Percentiles rank a stretch among this genome's conserved stretches.
These are phyloP conservation scores for Penicillium desertorum DNA, from an alignment of 495 filamentous ascomycete species.

Conservation along the genomic window DNA sequence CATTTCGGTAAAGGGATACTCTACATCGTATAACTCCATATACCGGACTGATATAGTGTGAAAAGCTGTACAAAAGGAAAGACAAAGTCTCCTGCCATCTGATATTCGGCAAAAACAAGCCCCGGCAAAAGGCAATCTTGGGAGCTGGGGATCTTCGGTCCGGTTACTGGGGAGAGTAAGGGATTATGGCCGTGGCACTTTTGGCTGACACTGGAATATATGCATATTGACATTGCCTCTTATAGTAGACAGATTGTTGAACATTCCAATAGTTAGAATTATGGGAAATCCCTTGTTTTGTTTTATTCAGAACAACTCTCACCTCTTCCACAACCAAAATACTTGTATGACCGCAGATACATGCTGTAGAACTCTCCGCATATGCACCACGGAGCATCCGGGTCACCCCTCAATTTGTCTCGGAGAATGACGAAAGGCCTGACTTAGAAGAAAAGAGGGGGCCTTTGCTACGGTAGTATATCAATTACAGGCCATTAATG, in stretches of 20 bases:
- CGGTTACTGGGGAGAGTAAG: constrained; percentile 14
- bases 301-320: neutral
- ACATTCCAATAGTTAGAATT: too few species aligned
- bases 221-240: too few species aligned
- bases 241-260: too few species aligned
- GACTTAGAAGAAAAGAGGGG: neutral
- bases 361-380: neutral
- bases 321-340: neutral
- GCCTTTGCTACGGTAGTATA: constrained; percentile 3
- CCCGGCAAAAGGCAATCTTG: constrained; percentile 9
- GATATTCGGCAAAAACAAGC: constrained; percentile 35
- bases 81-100: constrained; percentile 10
- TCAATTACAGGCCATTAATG: constrained; percentile 1
- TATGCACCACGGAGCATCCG: constrained; percentile 8
- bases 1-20: neutral
- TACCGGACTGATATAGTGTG: neutral
- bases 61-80: neutral
- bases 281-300: neutral
- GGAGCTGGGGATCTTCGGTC: constrained; percentile 30
- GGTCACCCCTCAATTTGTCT: constrained; percentile 9
- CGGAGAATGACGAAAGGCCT: constrained; percentile 11
- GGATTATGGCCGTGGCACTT: neutral
- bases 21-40: neutral
- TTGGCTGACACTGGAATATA: too few species aligned
- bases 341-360: neutral